These are phyloP conservation scores for Moesziomyces globuligerus DNA, from an alignment of 1,284 basidiomycete species.

Conservation along the genomic window DNA sequence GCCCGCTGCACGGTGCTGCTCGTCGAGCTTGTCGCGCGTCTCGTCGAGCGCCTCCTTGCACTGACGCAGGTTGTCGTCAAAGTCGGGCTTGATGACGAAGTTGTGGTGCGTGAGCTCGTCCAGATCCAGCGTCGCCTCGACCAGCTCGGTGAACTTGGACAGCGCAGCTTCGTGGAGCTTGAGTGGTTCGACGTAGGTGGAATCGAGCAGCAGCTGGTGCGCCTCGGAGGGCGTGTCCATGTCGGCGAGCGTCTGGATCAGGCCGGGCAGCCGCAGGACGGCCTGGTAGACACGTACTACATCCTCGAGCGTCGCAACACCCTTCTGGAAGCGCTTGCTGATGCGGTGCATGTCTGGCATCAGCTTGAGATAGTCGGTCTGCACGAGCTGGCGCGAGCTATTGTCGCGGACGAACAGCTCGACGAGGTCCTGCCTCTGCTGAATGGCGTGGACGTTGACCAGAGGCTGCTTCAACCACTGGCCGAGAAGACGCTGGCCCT, in stretches of 20 bases:
- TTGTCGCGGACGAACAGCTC: conserved; percentile 85
- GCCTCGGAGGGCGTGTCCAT: conserved; percentile 59
- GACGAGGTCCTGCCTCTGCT: conserved; percentile 72
- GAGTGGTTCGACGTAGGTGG: conserved; percentile 55
- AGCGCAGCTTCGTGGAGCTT: conserved; percentile 39
- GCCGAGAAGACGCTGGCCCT: conserved; percentile 88
- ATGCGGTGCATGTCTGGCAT: conserved; percentile 96
- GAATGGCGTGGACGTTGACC: conserved; percentile 90
- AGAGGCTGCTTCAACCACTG: conserved; percentile 98
- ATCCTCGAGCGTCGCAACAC: conserved; percentile 86
- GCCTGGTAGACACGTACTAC: conserved; percentile 93
- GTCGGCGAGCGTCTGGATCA: conserved; percentile 74
- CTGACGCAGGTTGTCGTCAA: conserved; percentile 79
- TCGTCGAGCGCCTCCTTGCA: conserved; percentile 77
- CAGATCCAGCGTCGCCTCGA: conserved; percentile 93
- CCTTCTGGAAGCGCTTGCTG: conserved; percentile 89
- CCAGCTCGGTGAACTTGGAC: conserved; percentile 84
- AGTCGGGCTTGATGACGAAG: conserved; percentile 92
- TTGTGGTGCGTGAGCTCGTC: conserved; percentile 84
- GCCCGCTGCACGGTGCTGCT: conserved; percentile 80
- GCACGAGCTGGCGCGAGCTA: conserved; percentile 76
- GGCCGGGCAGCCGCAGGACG: conserved; percentile 75
- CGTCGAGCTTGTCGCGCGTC: conserved; percentile 83
- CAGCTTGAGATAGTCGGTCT: conserved; percentile 85
- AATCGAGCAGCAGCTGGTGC: conserved; percentile 36